Evolutionary conservation across 2,329 filamentous ascomycete species (phyloP), one percentile per base, ranked within the genome.

Genomic region (Exophiala dermatitidis): DNA sequence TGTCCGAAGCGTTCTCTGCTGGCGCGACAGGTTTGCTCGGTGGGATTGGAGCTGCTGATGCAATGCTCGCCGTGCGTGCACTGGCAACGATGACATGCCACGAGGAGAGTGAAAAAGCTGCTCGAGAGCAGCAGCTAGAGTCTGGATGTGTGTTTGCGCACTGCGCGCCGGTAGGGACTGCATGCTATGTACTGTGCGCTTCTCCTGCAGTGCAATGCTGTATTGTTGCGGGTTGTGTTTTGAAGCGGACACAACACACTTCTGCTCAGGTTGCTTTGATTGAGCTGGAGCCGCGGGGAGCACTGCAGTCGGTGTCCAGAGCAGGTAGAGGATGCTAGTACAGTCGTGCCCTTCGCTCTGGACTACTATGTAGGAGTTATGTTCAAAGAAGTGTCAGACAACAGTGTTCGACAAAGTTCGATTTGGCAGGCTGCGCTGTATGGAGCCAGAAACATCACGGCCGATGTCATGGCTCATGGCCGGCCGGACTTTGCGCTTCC

Each of bases 41-140:
- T 10, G 31, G 12, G 26, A 19, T 19, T 46, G 42, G 19, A 54
- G 50, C 28, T 58, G 47, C 37, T 56, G 58, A 4, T 41, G 45
- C 26, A 58, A 31, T 9, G 52, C 38, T 41, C 12, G 38, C 6
- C 38, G 38, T 5, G 6, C 33, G 5, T 34, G 33, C 10, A 34
- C 5, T 6, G 33, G 53, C 8, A 41, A 9, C 10, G 10, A 34
- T 6, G 33, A 49, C 8, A 41, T 6, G 9, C 19, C 34, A 26
- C 43, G 50, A 32, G 43, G 50, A 5, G 43, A 4, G 7, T 45
- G 34, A 32, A 49, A 47, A 9, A 57, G 50, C 26, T 54, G 47
- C 19, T 40, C 43, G n/a, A 53, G 19, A 45, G 36, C 49, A 41
- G 44, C 50, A 19, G 19, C 19, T 19, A 19, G 19, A 19, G 19